These are phyloP conservation scores for Hypoxylon subgilvum DNA, from an alignment of 495 filamentous ascomycete genomes.

Conservation along the genomic window DNA sequence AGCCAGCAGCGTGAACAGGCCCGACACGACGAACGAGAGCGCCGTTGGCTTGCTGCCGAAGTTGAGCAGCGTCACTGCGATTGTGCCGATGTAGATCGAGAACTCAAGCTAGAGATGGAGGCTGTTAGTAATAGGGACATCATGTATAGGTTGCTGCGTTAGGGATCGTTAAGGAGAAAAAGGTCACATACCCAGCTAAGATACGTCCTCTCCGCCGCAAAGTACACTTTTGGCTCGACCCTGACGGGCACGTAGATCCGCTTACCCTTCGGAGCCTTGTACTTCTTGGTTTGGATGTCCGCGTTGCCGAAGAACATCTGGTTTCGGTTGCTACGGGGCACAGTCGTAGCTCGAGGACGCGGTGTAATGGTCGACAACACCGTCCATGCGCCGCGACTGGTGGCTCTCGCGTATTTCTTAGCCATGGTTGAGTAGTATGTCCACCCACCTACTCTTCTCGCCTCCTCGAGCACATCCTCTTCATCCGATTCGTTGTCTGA, in stretches of 20 bases:
- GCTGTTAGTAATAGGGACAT: slow-evolving; percentile 22
- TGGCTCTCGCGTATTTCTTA: slow-evolving; percentile 39
- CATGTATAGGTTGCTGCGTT: not conserved
- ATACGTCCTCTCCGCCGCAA: slow-evolving; percentile 94
- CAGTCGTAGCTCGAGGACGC: slow-evolving; percentile 63
- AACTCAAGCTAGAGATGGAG: slow-evolving; percentile 84
- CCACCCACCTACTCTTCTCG: slow-evolving; percentile 72
- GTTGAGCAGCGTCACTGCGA: slow-evolving; percentile 90
- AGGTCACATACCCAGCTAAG: slow-evolving; percentile 75
- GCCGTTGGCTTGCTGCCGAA: slow-evolving; percentile 63
- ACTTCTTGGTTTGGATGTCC: slow-evolving; percentile 66
- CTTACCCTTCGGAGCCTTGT: slow-evolving; percentile 90
- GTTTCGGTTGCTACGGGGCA: slow-evolving; percentile 59
- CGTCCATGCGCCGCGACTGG: slow-evolving; percentile 46
- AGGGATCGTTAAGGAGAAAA: not conserved
- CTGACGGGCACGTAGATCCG: slow-evolving; percentile 92
- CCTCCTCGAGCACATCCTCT: slow-evolving; percentile 71
- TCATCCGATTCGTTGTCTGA: slow-evolving; percentile 82
- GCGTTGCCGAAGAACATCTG: slow-evolving; percentile 54
- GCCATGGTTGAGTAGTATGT: slow-evolving; percentile 66
- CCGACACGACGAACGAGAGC: slow-evolving; percentile 69
- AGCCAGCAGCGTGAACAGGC: slow-evolving; percentile 82
- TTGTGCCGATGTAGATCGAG: slow-evolving; percentile 89
- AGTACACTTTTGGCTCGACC: slow-evolving; percentile 97
- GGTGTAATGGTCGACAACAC: slow-evolving; percentile 62